Evolutionary conservation across 1,284 basidiomycete genomes (phyloP), one percentile per base, ranked within the genome.

Genomic region (Tausonia pullulans): DNA sequence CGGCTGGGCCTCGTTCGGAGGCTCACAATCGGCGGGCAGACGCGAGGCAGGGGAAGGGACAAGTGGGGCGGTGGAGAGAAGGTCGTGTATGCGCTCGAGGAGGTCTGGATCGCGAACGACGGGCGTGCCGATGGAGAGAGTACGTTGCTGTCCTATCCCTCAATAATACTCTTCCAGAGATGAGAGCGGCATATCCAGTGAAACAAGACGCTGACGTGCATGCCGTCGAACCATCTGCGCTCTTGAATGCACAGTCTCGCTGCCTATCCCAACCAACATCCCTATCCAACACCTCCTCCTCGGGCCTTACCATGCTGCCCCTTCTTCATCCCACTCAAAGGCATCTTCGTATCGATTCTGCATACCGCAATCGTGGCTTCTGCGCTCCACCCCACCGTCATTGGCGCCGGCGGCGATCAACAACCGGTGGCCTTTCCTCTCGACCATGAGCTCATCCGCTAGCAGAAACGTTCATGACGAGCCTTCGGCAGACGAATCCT

Each of bases 61-160:
- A 65, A 58, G 50, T 61, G 59, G 49, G 63, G 59, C 7, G 63
- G 59, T 43, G 63, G 60, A 10, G 45, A 57, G 49, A 57, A 41
- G 45, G 55, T 65, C 27, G 55, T 50, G 49, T 61, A 62, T 39
- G 64, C n/a, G n/a, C 14, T 62, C 39, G 64, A 65, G 52, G 60
- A 65, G 54, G 50, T 65, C 9, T 61, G 64, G 64, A 27, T 27
- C 27, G 27, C 14, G 39, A 16, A 50, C 7, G 60, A 51, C 5
- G 55, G 27, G 7, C 55, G 44, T 6, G 41, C 8, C 6, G 53
- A 65, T 40, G 53, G 54, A 51, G 43, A 60, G 54, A 27, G 27
- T 27, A 27, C 27, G 27, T 27, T 27, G 27, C 27, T 27, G 27
- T 46, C 27, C 41, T 10, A 40, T 11, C 53, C 41, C 5, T 41